Evolutionary conservation across 2,329 filamentous ascomycete species (phyloP).

Genomic region (Fusarium goolgardi): DNA sequence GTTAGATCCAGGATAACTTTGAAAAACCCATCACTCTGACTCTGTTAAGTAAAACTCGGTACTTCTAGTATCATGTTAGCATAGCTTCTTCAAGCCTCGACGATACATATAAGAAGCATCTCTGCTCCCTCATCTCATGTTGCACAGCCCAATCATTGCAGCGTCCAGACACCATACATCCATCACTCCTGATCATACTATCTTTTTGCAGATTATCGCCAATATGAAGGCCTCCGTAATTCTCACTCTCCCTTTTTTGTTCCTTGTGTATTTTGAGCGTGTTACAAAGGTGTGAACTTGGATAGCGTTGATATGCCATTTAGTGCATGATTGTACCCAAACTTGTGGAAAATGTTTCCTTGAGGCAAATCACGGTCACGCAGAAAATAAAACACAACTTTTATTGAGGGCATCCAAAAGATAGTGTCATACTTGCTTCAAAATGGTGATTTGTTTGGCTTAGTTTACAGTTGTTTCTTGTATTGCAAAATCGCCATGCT

Average conservation of each 20-base stretch:
- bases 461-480: neutral
- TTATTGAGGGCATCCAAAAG: neutral
- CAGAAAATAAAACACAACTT: neutral
- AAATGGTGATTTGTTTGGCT: neutral
- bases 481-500: neutral
- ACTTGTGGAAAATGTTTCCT: neutral
- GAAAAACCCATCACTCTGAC: neutral
- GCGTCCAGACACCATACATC: neutral
- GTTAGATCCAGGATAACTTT: no score
- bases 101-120: neutral
- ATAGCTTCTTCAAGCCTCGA: neutral
- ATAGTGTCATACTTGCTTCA: neutral
- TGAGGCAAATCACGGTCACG: neutral
- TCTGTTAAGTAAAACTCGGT: neutral
- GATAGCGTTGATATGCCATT: no score
- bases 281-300: rapidly evolving
- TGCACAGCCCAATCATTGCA: neutral
- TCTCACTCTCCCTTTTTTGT: neutral
- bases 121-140: no score
- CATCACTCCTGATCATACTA: neutral
- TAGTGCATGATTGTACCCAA: neutral
- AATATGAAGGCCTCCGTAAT: slow-evolving; percentile 12
- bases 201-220: neutral
- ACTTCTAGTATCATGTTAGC: neutral
- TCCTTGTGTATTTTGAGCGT: neutral